Conservation (phyloP, 169 alveolate genomes). For the Neospora caninum region DNA sequence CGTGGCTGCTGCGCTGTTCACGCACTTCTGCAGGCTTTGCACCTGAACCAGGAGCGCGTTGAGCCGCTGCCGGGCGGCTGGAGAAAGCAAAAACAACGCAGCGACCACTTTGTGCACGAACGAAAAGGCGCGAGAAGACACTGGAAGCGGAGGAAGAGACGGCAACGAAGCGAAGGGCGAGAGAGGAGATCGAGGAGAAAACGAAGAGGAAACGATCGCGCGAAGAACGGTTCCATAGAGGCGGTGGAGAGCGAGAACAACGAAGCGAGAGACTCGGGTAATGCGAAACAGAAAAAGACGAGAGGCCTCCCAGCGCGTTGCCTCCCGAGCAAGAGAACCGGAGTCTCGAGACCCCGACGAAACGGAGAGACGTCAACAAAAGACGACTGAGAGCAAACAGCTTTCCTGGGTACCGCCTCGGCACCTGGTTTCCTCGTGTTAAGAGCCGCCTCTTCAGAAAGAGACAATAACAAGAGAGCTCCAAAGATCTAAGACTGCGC, state of each 20-base stretch:
- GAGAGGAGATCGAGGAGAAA: background rate
- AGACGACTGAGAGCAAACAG: too few relatives aligned
- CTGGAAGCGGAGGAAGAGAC: background rate
- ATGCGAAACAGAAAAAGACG: background rate
- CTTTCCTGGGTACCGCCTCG: too few relatives aligned
- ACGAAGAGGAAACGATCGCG: background rate
- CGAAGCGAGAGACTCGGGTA: too few relatives aligned
- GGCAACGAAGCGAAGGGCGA: background rate
- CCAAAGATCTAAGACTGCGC: too few relatives aligned
- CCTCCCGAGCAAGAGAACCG: background rate
- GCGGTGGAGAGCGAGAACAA: too few relatives aligned
- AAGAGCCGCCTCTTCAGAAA: too few relatives aligned
- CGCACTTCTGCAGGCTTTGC: slow-evolving; percentile 66
- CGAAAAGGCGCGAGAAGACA: background rate
- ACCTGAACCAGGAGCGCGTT: slow-evolving; percentile 47
- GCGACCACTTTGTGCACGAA: background rate
- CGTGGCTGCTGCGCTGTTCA: slow-evolving; percentile 93
- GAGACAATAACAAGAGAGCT: too few relatives aligned
- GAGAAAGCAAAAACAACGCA: background rate
- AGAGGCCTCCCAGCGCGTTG: background rate
- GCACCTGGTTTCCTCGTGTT: too few relatives aligned
- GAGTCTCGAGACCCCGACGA: too few relatives aligned
- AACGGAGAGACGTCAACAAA: too few relatives aligned
- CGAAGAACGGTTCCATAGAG: too few relatives aligned
- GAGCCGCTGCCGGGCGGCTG: slow-evolving; percentile 64